Evolutionary conservation across 805 yeast species (phyloP).

Genomic region (Danielia oregonensis): DNA sequence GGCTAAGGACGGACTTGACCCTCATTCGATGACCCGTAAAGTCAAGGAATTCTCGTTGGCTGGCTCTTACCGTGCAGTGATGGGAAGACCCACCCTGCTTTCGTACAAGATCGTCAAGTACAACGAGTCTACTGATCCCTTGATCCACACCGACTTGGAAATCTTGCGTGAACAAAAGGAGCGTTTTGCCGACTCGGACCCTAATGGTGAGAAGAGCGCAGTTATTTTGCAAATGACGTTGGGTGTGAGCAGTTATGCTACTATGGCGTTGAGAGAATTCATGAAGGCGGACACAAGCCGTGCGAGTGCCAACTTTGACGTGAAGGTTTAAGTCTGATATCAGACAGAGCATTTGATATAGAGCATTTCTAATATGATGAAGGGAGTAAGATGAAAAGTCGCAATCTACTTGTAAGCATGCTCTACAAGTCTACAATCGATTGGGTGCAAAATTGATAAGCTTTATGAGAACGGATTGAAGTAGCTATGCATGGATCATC

Average conservation of each 20-base stretch:
- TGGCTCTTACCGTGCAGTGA: conserved; percentile 79
- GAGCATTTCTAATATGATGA: too few relatives aligned
- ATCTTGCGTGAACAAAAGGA: conserved; percentile 31
- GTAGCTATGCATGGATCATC: too few relatives aligned
- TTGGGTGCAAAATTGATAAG: too few relatives aligned
- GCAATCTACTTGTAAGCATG: too few relatives aligned
- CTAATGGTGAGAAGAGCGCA: conserved; percentile 48
- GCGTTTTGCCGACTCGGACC: conserved; percentile 12
- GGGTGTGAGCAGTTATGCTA: conserved; percentile 89
- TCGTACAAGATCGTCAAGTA: conserved; percentile 65
- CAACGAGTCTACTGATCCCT: conserved; percentile 58
- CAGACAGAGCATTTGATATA: too few relatives aligned
- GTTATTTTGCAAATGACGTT: conserved; percentile 72
- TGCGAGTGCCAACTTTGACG: conserved; percentile 4
- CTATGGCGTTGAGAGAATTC: conserved; percentile 93
- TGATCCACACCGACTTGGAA: conserved; percentile 74
- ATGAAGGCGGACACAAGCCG: conserved; percentile 57
- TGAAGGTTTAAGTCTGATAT: conserved; percentile 3
- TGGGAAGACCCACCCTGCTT: conserved; percentile 62
- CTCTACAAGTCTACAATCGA: too few relatives aligned
- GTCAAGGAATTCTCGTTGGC: conserved; percentile 87
- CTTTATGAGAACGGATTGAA: too few relatives aligned
- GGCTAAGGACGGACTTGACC: conserved; percentile 80
- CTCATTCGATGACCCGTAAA: conserved; percentile 77
- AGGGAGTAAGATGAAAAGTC: too few relatives aligned